Evolutionary conservation across 495 filamentous ascomycete genomes (phyloP).

Genomic region (Aspergillus ellipticus): DNA sequence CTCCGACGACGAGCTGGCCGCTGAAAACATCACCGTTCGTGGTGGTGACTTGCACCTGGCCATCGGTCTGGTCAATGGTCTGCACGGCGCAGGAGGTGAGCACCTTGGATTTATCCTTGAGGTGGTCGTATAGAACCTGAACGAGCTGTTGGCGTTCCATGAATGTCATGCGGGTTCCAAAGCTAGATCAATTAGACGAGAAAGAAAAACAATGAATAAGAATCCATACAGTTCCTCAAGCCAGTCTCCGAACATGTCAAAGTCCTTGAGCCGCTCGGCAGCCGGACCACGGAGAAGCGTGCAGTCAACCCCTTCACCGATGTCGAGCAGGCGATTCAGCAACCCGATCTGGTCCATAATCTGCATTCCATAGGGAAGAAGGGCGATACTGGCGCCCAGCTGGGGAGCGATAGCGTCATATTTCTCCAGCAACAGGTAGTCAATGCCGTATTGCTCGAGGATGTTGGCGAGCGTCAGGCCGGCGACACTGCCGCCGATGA

Average conservation of each 20-base stretch:
- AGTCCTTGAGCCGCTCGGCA: too few relatives aligned
- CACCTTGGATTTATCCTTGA: slow-evolving; percentile 15
- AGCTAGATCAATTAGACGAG: background rate
- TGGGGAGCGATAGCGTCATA: slow-evolving; percentile 3
- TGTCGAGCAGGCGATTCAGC: too few relatives aligned
- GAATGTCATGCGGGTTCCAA: slow-evolving; percentile 16
- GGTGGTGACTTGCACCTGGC: slow-evolving; percentile 9
- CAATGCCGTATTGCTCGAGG: slow-evolving; percentile 11
- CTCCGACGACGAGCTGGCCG: slow-evolving; percentile 45
- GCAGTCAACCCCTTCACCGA: background rate
- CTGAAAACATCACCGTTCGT: slow-evolving; percentile 27
- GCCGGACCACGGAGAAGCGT: too few relatives aligned
- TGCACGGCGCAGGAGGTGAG: slow-evolving; percentile 6
- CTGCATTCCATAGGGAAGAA: slow-evolving; percentile 13
- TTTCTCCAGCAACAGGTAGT: slow-evolving; percentile 19
- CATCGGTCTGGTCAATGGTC: slow-evolving; percentile 7
- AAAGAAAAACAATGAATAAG: slow-evolving; percentile 9
- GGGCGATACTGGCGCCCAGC: slow-evolving; percentile 13
- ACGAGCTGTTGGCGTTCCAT: slow-evolving; percentile 27
- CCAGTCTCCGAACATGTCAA: slow-evolving; percentile 5
- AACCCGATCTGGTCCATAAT: slow-evolving; percentile 20
- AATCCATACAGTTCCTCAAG: too few relatives aligned
- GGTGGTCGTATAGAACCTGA: slow-evolving; percentile 16
- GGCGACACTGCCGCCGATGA: slow-evolving; percentile 46
- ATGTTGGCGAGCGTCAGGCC: slow-evolving; percentile 29